These are phyloP conservation scores for Suhomyces wounanorum DNA, from an alignment of 1,139 yeast genomes.

Conservation along the genomic window DNA sequence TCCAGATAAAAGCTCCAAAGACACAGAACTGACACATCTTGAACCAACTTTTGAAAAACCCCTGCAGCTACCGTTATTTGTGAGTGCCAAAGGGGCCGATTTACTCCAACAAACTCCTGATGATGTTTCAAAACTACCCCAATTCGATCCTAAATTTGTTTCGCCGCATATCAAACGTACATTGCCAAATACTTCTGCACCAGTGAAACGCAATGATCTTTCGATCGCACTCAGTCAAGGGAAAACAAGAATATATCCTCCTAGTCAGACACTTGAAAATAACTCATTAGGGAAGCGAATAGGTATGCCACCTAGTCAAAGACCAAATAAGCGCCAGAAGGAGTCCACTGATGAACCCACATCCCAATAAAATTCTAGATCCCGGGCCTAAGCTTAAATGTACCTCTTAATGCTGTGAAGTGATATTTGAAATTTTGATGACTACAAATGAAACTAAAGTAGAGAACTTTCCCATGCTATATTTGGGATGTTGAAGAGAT, in stretches of 20 bases:
- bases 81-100: slow-evolving; percentile 61
- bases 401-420: no score
- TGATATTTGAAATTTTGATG: no score
- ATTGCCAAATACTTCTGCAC: slow-evolving; percentile 59
- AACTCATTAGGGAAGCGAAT: slow-evolving; percentile 28
- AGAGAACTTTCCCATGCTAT: no score
- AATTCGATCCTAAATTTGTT: slow-evolving; percentile 50
- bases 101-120: slow-evolving; percentile 48
- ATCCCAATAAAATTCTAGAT: background rate
- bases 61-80: slow-evolving; percentile 36
- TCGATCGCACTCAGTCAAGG: slow-evolving; percentile 3
- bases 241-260: slow-evolving; percentile 7
- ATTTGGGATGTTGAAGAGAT: no score
- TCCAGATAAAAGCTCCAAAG: slow-evolving; percentile 1
- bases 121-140: slow-evolving; percentile 36
- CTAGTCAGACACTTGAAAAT: slow-evolving; percentile 8
- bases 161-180: slow-evolving; percentile 55
- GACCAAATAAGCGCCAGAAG: slow-evolving; percentile 18
- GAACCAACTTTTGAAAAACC: background rate
- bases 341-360: slow-evolving; percentile 2
- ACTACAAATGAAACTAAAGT: no score
- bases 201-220: slow-evolving; percentile 47
- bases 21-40: background rate
- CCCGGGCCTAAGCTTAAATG: no score
- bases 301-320: slow-evolving; percentile 39